Percentiles rank a stretch among this genome's conserved stretches.
Conservation (phyloP, 1,284 basidiomycete species). For the Psilocybe mexicana region DNA sequence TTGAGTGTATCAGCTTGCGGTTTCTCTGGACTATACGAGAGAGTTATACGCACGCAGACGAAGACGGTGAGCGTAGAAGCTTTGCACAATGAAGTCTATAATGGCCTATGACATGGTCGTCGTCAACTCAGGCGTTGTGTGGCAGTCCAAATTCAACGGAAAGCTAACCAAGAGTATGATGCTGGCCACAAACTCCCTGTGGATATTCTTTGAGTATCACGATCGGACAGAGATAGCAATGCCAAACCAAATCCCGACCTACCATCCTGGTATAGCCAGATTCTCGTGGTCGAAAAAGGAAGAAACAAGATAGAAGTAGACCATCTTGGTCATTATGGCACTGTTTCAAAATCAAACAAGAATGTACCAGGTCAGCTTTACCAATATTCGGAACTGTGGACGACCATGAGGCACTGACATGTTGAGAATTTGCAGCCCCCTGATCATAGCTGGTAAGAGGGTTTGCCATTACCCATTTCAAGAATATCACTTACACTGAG, state of each 20-base stretch:
- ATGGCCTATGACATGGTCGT: not conserved
- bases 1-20: not conserved
- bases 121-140: not conserved
- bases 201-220: not conserved
- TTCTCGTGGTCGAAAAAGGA: not conserved
- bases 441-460: no score
- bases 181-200: not conserved
- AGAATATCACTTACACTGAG: not conserved
- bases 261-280: not conserved
- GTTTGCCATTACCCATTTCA: not conserved
- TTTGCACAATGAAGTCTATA: not conserved
- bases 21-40: no score
- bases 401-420: not conserved
- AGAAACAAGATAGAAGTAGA: not conserved
- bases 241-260: not conserved
- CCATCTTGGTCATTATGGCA: not conserved
- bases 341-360: no score
- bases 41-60: not conserved
- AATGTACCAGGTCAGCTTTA: no score
- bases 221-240: no score
- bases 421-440: not conserved
- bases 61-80: not conserved
- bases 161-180: not conserved
- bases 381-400: no score
- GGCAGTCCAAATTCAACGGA: not conserved